These are phyloP conservation scores for Sarcodon aspratus DNA, from an alignment of 768 basidiomycete species.

Conservation along the genomic window DNA sequence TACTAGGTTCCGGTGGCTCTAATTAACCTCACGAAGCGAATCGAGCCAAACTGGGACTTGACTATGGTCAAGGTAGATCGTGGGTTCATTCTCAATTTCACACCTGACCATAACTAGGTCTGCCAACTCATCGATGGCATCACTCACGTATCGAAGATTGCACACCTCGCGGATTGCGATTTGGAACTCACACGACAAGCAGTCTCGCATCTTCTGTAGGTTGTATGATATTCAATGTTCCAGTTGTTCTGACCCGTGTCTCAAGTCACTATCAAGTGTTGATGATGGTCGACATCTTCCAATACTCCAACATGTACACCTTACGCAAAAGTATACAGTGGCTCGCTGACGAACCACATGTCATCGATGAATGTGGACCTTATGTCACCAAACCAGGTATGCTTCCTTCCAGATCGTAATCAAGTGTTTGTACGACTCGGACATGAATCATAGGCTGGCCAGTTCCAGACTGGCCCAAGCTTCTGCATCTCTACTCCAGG, in stretches of 20 bases:
- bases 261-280: slow-evolving; percentile 89
- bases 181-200: slow-evolving; percentile 72
- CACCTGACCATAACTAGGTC: slow-evolving; percentile 31
- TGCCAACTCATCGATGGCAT: slow-evolving; percentile 80
- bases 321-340: slow-evolving; percentile 78
- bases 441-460: slow-evolving; percentile 29
- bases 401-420: slow-evolving; percentile 7
- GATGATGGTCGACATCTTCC: slow-evolving; percentile 95
- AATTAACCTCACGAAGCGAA: slow-evolving; percentile 68
- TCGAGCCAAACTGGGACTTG: slow-evolving; percentile 93
- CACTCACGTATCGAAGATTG: slow-evolving; percentile 86
- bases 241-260: not conserved
- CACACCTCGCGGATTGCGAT: slow-evolving; percentile 85
- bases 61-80: slow-evolving; percentile 70
- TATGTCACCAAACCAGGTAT: slow-evolving; percentile 77
- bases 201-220: slow-evolving; percentile 86
- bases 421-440: not conserved
- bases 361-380: slow-evolving; percentile 82
- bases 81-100: not conserved
- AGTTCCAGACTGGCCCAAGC: slow-evolving; percentile 77
- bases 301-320: slow-evolving; percentile 96
- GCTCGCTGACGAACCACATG: slow-evolving; percentile 76
- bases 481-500: slow-evolving; percentile 80
- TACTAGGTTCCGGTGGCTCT: slow-evolving; percentile 70
- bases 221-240: not conserved